phyloP scores from a whole-genome alignment of 1,139 yeast genomes.

The Saccharomycopsis crataegensis region DNA sequence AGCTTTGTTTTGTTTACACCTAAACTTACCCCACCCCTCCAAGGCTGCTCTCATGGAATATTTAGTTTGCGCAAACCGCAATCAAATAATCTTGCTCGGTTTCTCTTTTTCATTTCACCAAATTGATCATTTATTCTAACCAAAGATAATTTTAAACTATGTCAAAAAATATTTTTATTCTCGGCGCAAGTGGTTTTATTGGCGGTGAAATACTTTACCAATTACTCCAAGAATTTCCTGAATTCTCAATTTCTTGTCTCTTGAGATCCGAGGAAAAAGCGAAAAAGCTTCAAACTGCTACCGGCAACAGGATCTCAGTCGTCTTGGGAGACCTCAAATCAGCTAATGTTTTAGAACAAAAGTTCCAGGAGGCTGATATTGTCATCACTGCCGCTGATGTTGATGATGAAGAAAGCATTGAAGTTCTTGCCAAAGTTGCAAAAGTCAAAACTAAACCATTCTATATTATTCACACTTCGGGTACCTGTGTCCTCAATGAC shows the following conservation, averaged over 20 bases:
- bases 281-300: slow-evolving; percentile 24
- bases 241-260: slow-evolving; percentile 26
- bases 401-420: slow-evolving; percentile 32
- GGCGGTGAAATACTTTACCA: slow-evolving; percentile 32
- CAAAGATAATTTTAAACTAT: neutral
- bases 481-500: slow-evolving; percentile 32
- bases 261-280: slow-evolving; percentile 29
- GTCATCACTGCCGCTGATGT: slow-evolving; percentile 35
- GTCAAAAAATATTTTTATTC: slow-evolving; percentile 1
- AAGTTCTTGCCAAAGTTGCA: slow-evolving; percentile 21
- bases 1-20: too few relatives aligned
- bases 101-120: neutral
- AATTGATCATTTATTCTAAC: neutral
- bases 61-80: too few relatives aligned
- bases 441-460: slow-evolving; percentile 4
- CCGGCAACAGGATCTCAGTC: slow-evolving; percentile 21
- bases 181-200: slow-evolving; percentile 34
- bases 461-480: slow-evolving; percentile 34
- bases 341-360: slow-evolving; percentile 24
- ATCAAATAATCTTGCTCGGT: too few relatives aligned
- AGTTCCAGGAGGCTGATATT: slow-evolving; percentile 27
- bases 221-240: slow-evolving; percentile 22
- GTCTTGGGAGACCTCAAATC: slow-evolving; percentile 28
- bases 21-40: too few relatives aligned
- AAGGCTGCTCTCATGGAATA: too few relatives aligned